Evolutionary conservation across 2,329 filamentous ascomycete genomes (phyloP), one percentile per base, ranked within the genome.

Genomic region (Scytalidium sp.): DNA sequence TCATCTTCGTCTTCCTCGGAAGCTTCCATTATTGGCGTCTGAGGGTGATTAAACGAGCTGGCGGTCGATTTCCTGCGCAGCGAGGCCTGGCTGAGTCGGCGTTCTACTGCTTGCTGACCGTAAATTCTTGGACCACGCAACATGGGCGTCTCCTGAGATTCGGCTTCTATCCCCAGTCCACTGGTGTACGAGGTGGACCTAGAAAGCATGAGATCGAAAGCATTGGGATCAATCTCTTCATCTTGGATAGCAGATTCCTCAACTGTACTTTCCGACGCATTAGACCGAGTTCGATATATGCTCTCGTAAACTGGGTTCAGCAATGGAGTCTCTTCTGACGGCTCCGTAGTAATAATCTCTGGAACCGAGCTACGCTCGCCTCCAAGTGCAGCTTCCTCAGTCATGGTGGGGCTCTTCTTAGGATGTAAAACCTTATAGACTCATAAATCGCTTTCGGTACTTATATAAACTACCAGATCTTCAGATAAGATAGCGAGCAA

Each of bases 141-240:
- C 60, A 66, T 65, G 0, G 64, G 52, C 3, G 53, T 60, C 41
- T 61, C 58, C 47, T 65, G 62, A 2, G 62, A 60, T 43, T 60
- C 56, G 1, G 55, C 43, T 49, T 64, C 62, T 11, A 62, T 56
- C 23, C 62, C 61, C 3, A 65, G 39, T 2, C 60, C 60, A 4
- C 55, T 59, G 3, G 53, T 60, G 36, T 61, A 60, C 3, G 58
- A 61, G 25, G 60, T 56, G 4, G 63, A 60, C 47, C 55, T 55
- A 1, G 56, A 59, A 1, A 64, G 32, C 22, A 65, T 47, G 19
- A 58, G 45, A 39, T 65, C 62, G 40, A 64, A 65, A 25, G 59
- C 61, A 50, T 64, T 61, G 3, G 59, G 48, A 20, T 63, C 58
- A 25, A 63, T 62, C 8, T 64, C 60, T 83, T 59, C 75, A 81